Base-by-base conservation (phyloP, 345 rosid genomes). In the Eucalyptus virginea region DNA sequence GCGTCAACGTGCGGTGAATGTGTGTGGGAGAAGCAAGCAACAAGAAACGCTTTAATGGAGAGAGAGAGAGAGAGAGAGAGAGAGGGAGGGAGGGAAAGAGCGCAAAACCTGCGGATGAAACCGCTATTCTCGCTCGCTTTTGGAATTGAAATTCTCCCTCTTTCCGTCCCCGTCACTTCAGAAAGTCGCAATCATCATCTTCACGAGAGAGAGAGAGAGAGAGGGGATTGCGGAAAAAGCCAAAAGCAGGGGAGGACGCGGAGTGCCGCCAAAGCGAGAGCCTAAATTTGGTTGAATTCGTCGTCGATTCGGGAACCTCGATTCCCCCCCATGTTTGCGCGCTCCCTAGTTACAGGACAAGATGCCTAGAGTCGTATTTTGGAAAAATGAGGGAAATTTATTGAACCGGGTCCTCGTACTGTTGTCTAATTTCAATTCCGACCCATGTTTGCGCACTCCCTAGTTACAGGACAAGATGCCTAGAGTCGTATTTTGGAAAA, bases 251-350 rank as follows among this genome's bases (percentile, higher is more conserved):
- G 86, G 16, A 80, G 69, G 91, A 93, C 93, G 94, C 95, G 94
- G 94, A 92, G 90, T 90, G 87, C 94, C 94, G 94, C 93, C 94
- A 86, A 56, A 86, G 88, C 83, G 47, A 34, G 40, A 40, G 54
- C 62, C 18, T 34, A 12, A 54, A 37, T 87, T 87, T 21, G 6
- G 44, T 62, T 18, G 15, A 37, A 17, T 26, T 87, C 32, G n/a
- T 30, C 19, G 21, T 12, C 23, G 15, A 30, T 28, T 56, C 62
- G 30, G 77, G 21, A 67, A 67, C 5, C 37, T 67, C 77, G 37
- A n/a, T 32, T n/a, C 37, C 81, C 81, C 81, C 11, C 24, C 50
- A 60, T 60, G 62, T 17, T 34, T 87, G 69, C 86, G 26, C 54
- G 54, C 58, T 6, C 21, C 23, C 77, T 18, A 13, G 69, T 18